Percentiles rank a stretch among this genome's conserved stretches.
These are phyloP conservation scores for Claviceps maximensis DNA, from an alignment of 2,329 filamentous ascomycete species.

Conservation along the genomic window DNA sequence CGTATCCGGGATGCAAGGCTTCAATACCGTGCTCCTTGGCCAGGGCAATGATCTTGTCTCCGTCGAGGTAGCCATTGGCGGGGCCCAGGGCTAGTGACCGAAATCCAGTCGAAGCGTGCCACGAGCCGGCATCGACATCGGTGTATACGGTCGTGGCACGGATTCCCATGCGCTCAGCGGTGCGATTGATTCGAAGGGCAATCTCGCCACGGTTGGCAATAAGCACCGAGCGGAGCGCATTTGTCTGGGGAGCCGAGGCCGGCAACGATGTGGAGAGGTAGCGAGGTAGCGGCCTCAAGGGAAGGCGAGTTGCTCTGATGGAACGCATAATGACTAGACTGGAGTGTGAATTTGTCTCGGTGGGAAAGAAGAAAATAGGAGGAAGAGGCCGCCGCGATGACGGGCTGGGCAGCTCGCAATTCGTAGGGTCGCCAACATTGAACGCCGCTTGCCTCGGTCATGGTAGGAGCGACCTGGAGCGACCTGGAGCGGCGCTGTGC, in stretches of 20 bases:
- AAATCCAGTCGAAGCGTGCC: slow-evolving; percentile 77
- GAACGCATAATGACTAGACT: slow-evolving; percentile 34
- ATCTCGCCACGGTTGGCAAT: slow-evolving; percentile 98
- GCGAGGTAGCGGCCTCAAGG: slow-evolving; percentile 30
- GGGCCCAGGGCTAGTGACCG: slow-evolving; percentile 74
- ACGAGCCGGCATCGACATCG: slow-evolving; percentile 72
- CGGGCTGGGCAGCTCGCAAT: not conserved
- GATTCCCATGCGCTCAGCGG: slow-evolving; percentile 78
- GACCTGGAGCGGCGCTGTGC: too few species aligned
- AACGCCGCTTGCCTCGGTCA: not conserved
- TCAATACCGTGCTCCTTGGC: slow-evolving; percentile 78
- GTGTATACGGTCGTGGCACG: slow-evolving; percentile 91
- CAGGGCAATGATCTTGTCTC: slow-evolving; percentile 78
- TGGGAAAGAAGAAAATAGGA: not conserved
- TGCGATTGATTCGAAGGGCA: slow-evolving; percentile 80
- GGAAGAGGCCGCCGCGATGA: not conserved
- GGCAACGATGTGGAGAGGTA: slow-evolving; percentile 15
- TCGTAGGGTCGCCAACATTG: not conserved
- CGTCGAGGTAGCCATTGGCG: slow-evolving; percentile 80
- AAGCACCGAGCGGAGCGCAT: slow-evolving; percentile 62
- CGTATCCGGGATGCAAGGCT: slow-evolving; percentile 91
- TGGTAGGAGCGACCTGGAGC: not conserved
- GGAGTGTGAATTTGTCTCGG: not conserved
- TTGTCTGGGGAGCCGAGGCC: slow-evolving; percentile 21
- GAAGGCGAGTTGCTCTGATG: slow-evolving; percentile 36